phyloP scores from a whole-genome alignment of 805 yeast species.

The Saturnispora serradocipensis region DNA sequence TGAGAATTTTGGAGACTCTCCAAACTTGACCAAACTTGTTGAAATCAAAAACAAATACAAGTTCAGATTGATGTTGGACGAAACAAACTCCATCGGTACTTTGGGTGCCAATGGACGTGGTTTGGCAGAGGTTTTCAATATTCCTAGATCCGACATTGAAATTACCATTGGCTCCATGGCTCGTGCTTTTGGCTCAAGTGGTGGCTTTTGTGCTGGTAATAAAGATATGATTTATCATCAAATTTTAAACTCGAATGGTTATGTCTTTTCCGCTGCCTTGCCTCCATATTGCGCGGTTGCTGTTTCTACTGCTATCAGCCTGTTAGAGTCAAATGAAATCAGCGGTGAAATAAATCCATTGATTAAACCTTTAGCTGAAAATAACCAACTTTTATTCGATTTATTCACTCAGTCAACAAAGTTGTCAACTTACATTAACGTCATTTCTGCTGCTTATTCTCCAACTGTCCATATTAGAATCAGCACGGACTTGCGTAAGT shows the following conservation, averaged over 20 bases:
- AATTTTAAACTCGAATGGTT: constrained; percentile 81
- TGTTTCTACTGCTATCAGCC: constrained; percentile 38
- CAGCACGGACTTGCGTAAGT: constrained; percentile 34
- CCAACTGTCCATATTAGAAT: constrained; percentile 66
- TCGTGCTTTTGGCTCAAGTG: constrained; percentile 70
- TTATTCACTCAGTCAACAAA: constrained; percentile 32
- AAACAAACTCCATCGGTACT: constrained; percentile 77
- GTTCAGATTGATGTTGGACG: constrained; percentile 82
- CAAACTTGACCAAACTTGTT: constrained; percentile 51
- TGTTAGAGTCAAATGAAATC: constrained; percentile 32
- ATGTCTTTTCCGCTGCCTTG: constrained; percentile 87
- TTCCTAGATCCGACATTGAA: constrained; percentile 67
- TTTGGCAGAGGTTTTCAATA: constrained; percentile 58
- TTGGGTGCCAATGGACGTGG: constrained; percentile 85
- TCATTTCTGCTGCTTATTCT: constrained; percentile 50
- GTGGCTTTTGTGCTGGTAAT: constrained; percentile 90
- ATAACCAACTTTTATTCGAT: constrained; percentile 32
- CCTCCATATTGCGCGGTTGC: constrained; percentile 84
- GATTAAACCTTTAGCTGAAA: constrained; percentile 32
- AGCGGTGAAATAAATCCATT: constrained; percentile 30
- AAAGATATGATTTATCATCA: constrained; percentile 82
- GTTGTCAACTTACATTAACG: constrained; percentile 32
- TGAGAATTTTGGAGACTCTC: constrained; percentile 35
- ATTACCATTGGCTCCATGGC: constrained; percentile 86
- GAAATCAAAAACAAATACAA: constrained; percentile 74